Percentiles rank a stretch among this genome's conserved stretches.
Conservation (phyloP, 2,329 filamentous ascomycete species). For the Fonsecaea erecta region DNA sequence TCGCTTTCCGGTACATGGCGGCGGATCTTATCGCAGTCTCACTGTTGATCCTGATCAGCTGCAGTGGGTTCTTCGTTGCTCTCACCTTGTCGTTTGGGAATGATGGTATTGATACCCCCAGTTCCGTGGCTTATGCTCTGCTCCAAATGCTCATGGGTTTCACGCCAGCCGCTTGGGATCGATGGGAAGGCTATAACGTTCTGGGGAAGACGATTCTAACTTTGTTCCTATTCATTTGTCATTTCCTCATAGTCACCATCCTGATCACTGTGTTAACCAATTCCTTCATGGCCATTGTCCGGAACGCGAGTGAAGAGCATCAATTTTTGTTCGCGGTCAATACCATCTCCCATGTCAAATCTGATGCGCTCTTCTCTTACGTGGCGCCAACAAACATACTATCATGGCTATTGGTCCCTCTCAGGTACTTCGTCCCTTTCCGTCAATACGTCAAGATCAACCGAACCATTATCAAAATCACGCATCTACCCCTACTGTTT, state of each 20-base stretch:
- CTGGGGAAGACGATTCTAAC: constrained; percentile 77
- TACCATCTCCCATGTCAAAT: constrained; percentile 97
- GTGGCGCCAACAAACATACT: constrained; percentile 89
- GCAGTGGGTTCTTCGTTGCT: constrained; percentile 94
- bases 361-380: constrained; percentile 94
- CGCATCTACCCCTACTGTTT: constrained; percentile 85
- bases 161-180: constrained; percentile 91
- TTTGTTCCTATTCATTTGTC: constrained; percentile 88
- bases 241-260: constrained; percentile 93
- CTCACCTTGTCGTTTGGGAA: constrained; percentile 80
- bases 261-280: constrained; percentile 95
- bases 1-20: constrained; percentile 93
- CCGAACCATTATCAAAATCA: constrained; percentile 86
- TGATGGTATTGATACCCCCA: constrained; percentile 68
- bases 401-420: constrained; percentile 83
- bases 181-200: constrained; percentile 79
- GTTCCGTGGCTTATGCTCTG: constrained; percentile 81
- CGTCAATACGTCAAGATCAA: constrained; percentile 83
- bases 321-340: constrained; percentile 94
- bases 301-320: constrained; percentile 91
- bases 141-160: constrained; percentile 97
- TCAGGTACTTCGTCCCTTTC: constrained; percentile 80
- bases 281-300: constrained; percentile 92
- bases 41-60: constrained; percentile 80
- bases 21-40: constrained; percentile 85